Percentiles rank a stretch among this genome's conserved stretches.
These are phyloP conservation scores for Mycosphaerella sp. DNA, from an alignment of 2,329 filamentous ascomycete species.

Conservation along the genomic window DNA sequence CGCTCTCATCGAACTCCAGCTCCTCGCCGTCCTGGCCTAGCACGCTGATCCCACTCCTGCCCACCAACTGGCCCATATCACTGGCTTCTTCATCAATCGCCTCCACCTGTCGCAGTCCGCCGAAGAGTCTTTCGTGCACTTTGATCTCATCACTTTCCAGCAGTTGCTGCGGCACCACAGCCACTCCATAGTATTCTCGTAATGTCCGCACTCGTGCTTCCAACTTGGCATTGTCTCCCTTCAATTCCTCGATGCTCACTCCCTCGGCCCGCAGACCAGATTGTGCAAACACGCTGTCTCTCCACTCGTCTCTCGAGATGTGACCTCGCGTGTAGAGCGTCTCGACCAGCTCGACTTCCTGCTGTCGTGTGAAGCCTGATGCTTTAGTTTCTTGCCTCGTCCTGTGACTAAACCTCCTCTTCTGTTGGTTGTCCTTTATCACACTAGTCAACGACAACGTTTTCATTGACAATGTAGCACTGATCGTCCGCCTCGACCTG, in stretches of 20 bases:
- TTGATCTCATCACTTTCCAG: slow-evolving; percentile 64
- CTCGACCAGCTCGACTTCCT: slow-evolving; percentile 19
- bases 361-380: slow-evolving; percentile 12
- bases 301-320: slow-evolving; percentile 20
- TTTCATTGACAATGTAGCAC: neutral
- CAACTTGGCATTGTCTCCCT: slow-evolving; percentile 5
- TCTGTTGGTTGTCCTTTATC: neutral
- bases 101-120: slow-evolving; percentile 49
- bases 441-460: too few species aligned
- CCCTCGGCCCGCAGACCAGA: slow-evolving; percentile 12
- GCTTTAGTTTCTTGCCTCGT: neutral
- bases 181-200: slow-evolving; percentile 39
- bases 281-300: slow-evolving; percentile 16
- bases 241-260: slow-evolving; percentile 1
- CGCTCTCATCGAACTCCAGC: slow-evolving; percentile 46
- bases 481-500: slow-evolving; percentile 2
- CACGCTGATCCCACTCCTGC: slow-evolving; percentile 35
- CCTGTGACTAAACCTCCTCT: neutral
- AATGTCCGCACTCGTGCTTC: slow-evolving; percentile 16
- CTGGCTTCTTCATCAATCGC: slow-evolving; percentile 44
- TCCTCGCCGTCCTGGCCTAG: slow-evolving; percentile 51
- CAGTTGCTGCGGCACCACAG: slow-evolving; percentile 66
- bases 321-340: slow-evolving; percentile 16
- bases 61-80: slow-evolving; percentile 32
- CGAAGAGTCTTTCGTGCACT: slow-evolving; percentile 76